Evolutionary conservation across 371 early-diverging fungal genomes (phyloP).

Genomic region (Mortierella sp.): DNA sequence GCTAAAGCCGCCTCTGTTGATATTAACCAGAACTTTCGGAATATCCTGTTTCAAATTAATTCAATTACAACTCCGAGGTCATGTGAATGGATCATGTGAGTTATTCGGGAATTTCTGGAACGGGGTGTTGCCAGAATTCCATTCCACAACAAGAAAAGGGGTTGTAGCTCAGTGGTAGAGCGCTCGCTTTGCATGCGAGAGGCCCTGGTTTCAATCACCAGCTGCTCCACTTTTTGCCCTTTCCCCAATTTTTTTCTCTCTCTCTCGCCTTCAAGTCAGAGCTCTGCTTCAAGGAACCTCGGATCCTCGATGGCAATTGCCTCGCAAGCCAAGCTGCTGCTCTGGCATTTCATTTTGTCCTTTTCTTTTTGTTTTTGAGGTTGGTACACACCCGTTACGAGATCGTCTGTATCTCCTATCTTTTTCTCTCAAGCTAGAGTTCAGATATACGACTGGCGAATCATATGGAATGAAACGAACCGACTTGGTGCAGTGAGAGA

Average conservation of each 20-base stretch:
- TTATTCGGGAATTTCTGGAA: neutral
- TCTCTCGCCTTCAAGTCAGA: too few relatives aligned
- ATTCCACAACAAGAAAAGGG: conserved; percentile 1
- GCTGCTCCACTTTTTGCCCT: conserved; percentile 12
- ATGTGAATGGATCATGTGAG: conserved; percentile 9
- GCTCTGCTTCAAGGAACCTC: too few relatives aligned
- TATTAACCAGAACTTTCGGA: neutral
- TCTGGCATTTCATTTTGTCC: too few relatives aligned
- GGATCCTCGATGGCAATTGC: too few relatives aligned
- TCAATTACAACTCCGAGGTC: too few relatives aligned
- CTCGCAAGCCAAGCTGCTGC: too few relatives aligned
- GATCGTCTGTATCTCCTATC: too few relatives aligned
- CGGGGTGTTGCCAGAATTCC: conserved; percentile 6
- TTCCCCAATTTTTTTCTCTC: neutral
- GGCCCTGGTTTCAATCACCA: conserved; percentile 26
- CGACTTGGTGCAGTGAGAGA: too few relatives aligned
- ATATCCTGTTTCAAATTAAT: neutral
- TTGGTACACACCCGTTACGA: too few relatives aligned
- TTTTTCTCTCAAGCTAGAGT: too few relatives aligned
- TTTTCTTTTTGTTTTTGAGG: neutral
- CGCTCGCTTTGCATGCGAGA: conserved; percentile 27
- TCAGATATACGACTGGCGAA: too few relatives aligned
- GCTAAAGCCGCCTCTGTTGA: conserved; percentile 53
- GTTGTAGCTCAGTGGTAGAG: conserved; percentile 27
- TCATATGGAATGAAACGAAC: too few relatives aligned